A percentile compares a stretch with the other conserved stretches of the same genome.
phyloP scores from a whole-genome alignment of 2,329 filamentous ascomycete species.

The Penicillium aurantiogriseum region DNA sequence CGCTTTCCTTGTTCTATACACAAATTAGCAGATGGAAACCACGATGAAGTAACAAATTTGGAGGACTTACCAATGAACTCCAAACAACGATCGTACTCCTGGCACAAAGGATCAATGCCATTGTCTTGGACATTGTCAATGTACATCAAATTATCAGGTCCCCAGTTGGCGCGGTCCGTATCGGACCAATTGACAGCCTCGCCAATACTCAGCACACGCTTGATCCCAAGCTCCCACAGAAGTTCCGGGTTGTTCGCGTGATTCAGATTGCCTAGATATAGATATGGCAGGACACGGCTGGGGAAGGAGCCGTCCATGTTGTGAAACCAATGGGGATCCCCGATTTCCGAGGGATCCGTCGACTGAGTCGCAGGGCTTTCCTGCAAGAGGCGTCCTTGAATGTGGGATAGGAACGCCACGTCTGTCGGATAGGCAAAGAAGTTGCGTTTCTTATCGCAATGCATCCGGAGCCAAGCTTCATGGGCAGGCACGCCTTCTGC shows the following conservation, averaged over 20 bases:
- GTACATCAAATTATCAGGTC: slow-evolving; percentile 71
- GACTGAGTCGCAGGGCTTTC: slow-evolving; percentile 36
- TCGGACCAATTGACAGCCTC: slow-evolving; percentile 81
- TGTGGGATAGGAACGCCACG: slow-evolving; percentile 73
- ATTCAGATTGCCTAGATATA: slow-evolving; percentile 90
- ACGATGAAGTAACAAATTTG: not conserved
- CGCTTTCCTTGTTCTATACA: slow-evolving; percentile 69
- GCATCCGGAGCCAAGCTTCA: slow-evolving; percentile 82
- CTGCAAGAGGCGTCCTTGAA: slow-evolving; percentile 72
- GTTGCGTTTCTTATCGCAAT: slow-evolving; percentile 77
- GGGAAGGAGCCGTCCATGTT: slow-evolving; percentile 87
- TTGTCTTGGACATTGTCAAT: slow-evolving; percentile 93
- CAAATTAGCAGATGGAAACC: not conserved
- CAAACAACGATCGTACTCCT: slow-evolving; percentile 81
- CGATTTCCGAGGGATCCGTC: slow-evolving; percentile 26
- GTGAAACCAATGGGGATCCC: slow-evolving; percentile 73
- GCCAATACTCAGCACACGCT: slow-evolving; percentile 85
- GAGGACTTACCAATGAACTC: slow-evolving; percentile 79
- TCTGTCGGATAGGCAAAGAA: slow-evolving; percentile 96
- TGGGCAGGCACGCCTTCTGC: slow-evolving; percentile 77
- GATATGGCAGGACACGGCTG: slow-evolving; percentile 83
- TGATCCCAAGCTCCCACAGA: slow-evolving; percentile 75
- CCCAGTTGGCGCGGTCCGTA: slow-evolving; percentile 70
- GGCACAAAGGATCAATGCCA: slow-evolving; percentile 85
- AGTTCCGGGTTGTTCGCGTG: slow-evolving; percentile 94